Evolutionary conservation across 75 land plant genomes (phyloP).

Genomic region (Pseudotsuga menziesii): DNA sequence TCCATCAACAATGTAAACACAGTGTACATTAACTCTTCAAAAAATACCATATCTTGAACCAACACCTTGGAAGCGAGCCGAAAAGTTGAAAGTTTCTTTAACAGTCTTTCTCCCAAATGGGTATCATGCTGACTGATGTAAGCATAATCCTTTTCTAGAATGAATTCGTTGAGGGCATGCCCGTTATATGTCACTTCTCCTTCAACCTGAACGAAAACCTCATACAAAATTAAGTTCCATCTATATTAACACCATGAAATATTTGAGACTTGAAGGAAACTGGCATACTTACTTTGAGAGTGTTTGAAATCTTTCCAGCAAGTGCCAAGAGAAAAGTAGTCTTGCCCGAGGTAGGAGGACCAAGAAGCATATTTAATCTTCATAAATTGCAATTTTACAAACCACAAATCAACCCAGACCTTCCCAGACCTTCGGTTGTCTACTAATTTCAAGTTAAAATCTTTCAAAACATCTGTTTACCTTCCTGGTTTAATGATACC

Average conservation of each 20-base stretch:
- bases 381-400: not conserved
- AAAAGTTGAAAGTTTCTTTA: slow-evolving; percentile 54
- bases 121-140: slow-evolving; percentile 55
- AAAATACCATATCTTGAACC: slow-evolving; percentile 39
- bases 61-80: slow-evolving; percentile 47
- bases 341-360: slow-evolving; percentile 78
- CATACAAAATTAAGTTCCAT: no score
- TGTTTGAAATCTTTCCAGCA: slow-evolving; percentile 51
- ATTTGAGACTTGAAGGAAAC: no score
- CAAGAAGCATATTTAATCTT: slow-evolving; percentile 72
- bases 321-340: slow-evolving; percentile 63
- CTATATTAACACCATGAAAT: no score
- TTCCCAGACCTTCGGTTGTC: no score
- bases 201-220: slow-evolving; percentile 14
- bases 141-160: slow-evolving; percentile 43
- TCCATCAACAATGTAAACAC: no score
- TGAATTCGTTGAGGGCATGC: slow-evolving; percentile 39
- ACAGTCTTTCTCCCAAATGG: slow-evolving; percentile 53
- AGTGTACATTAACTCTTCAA: no score
- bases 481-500: slow-evolving; percentile 77
- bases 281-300: slow-evolving; percentile 36
- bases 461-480: slow-evolving; percentile 4
- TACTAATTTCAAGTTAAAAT: not conserved
- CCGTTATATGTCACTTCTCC: slow-evolving; percentile 59
- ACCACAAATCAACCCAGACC: not conserved